Percentiles rank a stretch among this genome's conserved stretches.
These are phyloP conservation scores for Coniochaeta prunicola DNA, from an alignment of 2,329 filamentous ascomycete genomes.

Conservation along the genomic window DNA sequence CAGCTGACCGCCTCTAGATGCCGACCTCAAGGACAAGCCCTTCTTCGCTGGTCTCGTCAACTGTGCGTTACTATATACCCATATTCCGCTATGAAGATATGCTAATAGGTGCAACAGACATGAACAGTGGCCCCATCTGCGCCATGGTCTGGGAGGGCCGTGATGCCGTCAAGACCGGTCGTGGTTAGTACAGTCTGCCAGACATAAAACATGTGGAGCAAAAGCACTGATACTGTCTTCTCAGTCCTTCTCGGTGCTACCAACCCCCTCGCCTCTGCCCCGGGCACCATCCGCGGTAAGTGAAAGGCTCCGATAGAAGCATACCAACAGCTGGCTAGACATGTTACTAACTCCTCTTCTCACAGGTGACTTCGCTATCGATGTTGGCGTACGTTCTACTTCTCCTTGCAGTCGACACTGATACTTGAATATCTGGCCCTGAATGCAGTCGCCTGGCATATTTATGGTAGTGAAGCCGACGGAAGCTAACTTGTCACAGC, in stretches of 20 bases:
- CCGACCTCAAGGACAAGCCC: slow-evolving; percentile 84
- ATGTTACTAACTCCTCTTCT: too few species aligned
- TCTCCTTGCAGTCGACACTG: too few species aligned
- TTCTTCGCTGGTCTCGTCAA: slow-evolving; percentile 94
- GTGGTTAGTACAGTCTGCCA: slow-evolving; percentile 48
- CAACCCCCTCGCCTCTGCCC: slow-evolving; percentile 91
- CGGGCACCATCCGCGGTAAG: slow-evolving; percentile 90
- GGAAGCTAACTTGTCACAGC: too few species aligned
- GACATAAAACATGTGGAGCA: neutral
- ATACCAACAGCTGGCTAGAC: too few species aligned
- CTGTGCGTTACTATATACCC: slow-evolving; percentile 53
- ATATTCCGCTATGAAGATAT: neutral
- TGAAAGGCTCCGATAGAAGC: too few species aligned
- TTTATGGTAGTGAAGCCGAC: too few species aligned
- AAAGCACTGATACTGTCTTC: slow-evolving; percentile 5
- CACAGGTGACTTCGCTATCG: too few species aligned
- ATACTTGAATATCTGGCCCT: too few species aligned
- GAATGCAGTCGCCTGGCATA: too few species aligned
- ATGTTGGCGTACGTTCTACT: too few species aligned
- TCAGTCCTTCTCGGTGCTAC: slow-evolving; percentile 90
- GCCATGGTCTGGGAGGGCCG: slow-evolving; percentile 99
- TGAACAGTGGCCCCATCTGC: slow-evolving; percentile 92
- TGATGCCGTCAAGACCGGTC: slow-evolving; percentile 98
- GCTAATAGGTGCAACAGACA: slow-evolving; percentile 56
- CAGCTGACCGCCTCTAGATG: slow-evolving; percentile 45